Conservation (phyloP, 2,329 filamentous ascomycete genomes). For the Falciphora oryzae region DNA sequence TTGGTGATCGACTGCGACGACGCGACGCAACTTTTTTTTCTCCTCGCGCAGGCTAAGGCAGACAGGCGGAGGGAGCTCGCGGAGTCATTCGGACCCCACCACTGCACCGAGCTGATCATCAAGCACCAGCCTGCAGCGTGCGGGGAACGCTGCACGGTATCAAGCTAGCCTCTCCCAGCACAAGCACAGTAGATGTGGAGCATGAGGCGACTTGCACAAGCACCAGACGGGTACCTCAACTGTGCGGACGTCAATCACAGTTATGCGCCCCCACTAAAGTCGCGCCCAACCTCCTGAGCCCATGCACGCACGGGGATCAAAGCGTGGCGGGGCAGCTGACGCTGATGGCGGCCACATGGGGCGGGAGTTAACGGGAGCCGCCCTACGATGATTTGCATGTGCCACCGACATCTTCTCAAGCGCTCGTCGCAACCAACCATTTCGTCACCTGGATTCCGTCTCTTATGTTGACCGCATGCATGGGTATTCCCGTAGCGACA, state of each 20-base stretch:
- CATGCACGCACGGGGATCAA: too few species aligned
- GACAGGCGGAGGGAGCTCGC: not conserved
- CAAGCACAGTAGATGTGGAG: not conserved
- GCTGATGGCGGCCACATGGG: not conserved
- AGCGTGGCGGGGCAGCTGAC: not conserved
- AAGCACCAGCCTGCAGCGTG: not conserved
- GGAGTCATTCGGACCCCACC: constrained; percentile 10
- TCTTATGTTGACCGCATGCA: too few species aligned
- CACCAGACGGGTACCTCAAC: too few species aligned
- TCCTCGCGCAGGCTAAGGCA: too few species aligned
- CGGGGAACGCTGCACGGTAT: not conserved
- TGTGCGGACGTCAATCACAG: too few species aligned
- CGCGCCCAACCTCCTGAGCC: too few species aligned
- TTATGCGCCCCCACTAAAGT: too few species aligned
- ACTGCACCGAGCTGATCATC: not conserved
- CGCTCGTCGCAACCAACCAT: not conserved
- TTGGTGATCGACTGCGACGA: not conserved
- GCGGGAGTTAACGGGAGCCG: not conserved
- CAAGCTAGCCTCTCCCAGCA: too few species aligned
- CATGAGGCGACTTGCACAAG: not conserved
- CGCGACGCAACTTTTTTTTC: not conserved
- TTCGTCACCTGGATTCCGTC: not conserved
- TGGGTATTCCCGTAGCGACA: not conserved
- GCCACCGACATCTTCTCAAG: too few species aligned
- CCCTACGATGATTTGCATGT: not conserved